Evolutionary conservation across 2,329 filamentous ascomycete species (phyloP).

Genomic region (Sclerotinia borealis): DNA sequence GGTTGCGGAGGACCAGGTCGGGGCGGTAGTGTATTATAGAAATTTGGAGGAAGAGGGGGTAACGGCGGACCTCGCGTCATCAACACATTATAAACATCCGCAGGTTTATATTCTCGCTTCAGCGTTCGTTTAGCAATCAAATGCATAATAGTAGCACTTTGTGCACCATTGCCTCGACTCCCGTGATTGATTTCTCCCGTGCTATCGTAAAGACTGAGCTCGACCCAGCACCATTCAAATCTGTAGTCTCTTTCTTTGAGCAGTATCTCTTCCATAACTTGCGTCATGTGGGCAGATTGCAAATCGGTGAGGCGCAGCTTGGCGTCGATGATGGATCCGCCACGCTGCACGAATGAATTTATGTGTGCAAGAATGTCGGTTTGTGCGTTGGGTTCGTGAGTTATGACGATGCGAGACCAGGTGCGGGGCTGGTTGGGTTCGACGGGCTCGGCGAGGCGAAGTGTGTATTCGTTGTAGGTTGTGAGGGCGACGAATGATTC

Average conservation of each 20-base stretch:
- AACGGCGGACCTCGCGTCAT: neutral
- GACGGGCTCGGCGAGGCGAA: constrained; percentile 14
- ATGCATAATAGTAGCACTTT: constrained; percentile 17
- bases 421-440: neutral
- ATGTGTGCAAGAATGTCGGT: constrained; percentile 12
- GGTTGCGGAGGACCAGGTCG: neutral
- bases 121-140: constrained; percentile 18
- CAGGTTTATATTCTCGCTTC: constrained; percentile 13
- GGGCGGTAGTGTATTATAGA: neutral
- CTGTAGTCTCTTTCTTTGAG: constrained; percentile 16
- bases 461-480: constrained; percentile 21
- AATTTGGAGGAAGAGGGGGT: neutral
- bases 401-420: constrained; percentile 18
- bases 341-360: constrained; percentile 5
- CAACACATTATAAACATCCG: constrained; percentile 15
- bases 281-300: constrained; percentile 21
- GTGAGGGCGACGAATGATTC: constrained; percentile 17
- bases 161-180: neutral
- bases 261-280: constrained; percentile 22
- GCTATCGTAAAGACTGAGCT: constrained; percentile 18
- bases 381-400: constrained; percentile 13
- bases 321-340: constrained; percentile 16
- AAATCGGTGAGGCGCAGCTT: constrained; percentile 21
- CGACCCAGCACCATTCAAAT: constrained; percentile 25
- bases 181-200: constrained; percentile 2